Conservation (phyloP, 495 filamentous ascomycete species). For the Polyplosphaeria fusca region DNA sequence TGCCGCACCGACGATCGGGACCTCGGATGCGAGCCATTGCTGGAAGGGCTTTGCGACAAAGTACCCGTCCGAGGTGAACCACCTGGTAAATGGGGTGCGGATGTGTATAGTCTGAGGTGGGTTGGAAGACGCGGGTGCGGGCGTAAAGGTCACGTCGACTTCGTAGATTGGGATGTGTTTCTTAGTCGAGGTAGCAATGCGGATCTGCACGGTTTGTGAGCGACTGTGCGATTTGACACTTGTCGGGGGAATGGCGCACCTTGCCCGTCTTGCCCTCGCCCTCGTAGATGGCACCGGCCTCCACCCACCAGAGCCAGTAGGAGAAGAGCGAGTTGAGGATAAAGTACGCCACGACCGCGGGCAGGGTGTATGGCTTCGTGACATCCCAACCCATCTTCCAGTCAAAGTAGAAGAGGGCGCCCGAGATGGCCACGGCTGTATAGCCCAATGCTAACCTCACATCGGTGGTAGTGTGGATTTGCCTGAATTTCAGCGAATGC, state of each 20-base stretch:
- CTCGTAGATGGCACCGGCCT: constrained; percentile 75
- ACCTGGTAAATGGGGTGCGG: constrained; percentile 70
- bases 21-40: constrained; percentile 66
- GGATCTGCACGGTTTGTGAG: constrained; percentile 21
- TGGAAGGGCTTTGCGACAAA: constrained; percentile 85
- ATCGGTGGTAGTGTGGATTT: constrained; percentile 76
- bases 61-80: constrained; percentile 79
- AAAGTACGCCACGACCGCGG: constrained; percentile 76
- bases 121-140: constrained; percentile 38
- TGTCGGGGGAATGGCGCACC: constrained; percentile 42
- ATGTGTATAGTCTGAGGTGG: constrained; percentile 51
- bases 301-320: constrained; percentile 81
- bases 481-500: constrained; percentile 73
- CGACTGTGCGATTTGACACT: no score
- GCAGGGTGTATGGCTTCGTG: constrained; percentile 70
- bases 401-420: constrained; percentile 82
- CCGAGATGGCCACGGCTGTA: constrained; percentile 73
- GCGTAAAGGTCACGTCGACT: constrained; percentile 58
- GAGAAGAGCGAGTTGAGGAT: constrained; percentile 74
- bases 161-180: constrained; percentile 80
- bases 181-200: constrained; percentile 61
- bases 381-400: constrained; percentile 84
- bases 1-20: constrained; percentile 64
- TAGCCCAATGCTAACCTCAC: constrained; percentile 82
- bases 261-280: constrained; percentile 60